Percentiles rank a stretch among this genome's conserved stretches.
Conservation (phyloP, 495 filamentous ascomycete species). For the Penicillium steckii region DNA sequence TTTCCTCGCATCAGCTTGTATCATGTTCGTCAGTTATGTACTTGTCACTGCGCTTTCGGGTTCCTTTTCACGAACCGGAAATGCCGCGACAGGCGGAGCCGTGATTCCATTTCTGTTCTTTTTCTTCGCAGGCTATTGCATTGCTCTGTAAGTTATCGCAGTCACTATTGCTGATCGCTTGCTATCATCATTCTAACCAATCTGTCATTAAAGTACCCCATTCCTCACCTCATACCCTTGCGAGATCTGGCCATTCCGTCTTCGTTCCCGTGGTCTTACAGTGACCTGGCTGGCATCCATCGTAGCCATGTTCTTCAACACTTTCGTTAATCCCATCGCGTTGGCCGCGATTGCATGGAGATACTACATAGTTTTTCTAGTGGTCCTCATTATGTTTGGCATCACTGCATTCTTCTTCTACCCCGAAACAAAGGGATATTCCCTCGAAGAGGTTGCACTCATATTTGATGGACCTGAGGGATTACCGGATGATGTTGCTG, state of each 20-base stretch:
- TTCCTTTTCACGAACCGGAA: constrained; percentile 41
- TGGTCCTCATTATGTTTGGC: constrained; percentile 50
- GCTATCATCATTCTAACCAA: not conserved
- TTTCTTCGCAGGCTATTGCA: constrained; percentile 55
- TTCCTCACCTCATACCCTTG: constrained; percentile 61
- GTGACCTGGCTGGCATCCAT: constrained; percentile 57
- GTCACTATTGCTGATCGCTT: not conserved
- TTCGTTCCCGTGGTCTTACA: constrained; percentile 66
- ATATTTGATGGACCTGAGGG: constrained; percentile 11
- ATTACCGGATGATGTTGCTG: not conserved
- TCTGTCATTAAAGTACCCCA: constrained; percentile 38
- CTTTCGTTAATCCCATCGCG: constrained; percentile 58
- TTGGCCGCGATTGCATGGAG: constrained; percentile 56
- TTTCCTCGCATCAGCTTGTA: constrained; percentile 52
- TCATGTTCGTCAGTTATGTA: constrained; percentile 53
- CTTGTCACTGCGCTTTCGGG: constrained; percentile 56
- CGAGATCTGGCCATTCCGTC: constrained; percentile 64
- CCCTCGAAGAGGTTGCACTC: constrained; percentile 55
- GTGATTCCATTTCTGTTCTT: constrained; percentile 62
- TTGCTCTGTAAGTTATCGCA: constrained; percentile 44
- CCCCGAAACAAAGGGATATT: constrained; percentile 62
- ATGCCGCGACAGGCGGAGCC: constrained; percentile 40
- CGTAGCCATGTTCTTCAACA: constrained; percentile 52
- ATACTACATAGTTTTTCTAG: constrained; percentile 60
- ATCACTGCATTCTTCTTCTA: constrained; percentile 61